Evolutionary conservation across 202 grass and related monocot genomes (phyloP).

Genomic region (Sporobolus alterniflorus): DNA sequence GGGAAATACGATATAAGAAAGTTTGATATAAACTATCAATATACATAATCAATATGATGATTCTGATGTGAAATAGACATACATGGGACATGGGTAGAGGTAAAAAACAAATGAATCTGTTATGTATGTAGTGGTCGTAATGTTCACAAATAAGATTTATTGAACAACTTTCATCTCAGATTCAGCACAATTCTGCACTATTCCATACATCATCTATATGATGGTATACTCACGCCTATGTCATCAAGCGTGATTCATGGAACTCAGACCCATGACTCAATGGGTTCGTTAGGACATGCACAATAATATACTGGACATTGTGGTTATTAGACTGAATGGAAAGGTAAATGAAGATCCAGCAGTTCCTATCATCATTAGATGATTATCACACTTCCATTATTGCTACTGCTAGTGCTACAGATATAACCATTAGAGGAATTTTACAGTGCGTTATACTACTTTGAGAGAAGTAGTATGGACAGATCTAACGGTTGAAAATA

Average conservation of each 20-base stretch:
- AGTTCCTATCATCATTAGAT: background rate
- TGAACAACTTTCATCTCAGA: background rate
- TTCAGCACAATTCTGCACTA: background rate
- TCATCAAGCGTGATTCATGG: background rate
- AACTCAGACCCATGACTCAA: background rate
- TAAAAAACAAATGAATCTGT: background rate
- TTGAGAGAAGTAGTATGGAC: too few species aligned
- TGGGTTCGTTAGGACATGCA: background rate
- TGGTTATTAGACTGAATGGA: background rate
- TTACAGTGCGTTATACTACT: too few species aligned
- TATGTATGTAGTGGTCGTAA: background rate
- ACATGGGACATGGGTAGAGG: background rate
- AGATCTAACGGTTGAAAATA: too few species aligned
- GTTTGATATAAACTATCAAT: conserved; percentile 1
- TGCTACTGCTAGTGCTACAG: background rate
- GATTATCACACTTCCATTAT: background rate
- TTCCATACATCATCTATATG: background rate
- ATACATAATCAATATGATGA: background rate
- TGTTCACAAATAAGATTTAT: conserved; percentile 11
- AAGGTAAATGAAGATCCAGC: background rate
- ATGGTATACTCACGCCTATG: background rate
- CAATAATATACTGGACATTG: background rate
- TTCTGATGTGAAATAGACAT: background rate
- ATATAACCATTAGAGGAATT: background rate
- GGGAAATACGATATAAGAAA: conserved; percentile 13